These are phyloP conservation scores for Metschnikowia gruessii DNA, from an alignment of 805 yeast species.

Conservation along the genomic window DNA sequence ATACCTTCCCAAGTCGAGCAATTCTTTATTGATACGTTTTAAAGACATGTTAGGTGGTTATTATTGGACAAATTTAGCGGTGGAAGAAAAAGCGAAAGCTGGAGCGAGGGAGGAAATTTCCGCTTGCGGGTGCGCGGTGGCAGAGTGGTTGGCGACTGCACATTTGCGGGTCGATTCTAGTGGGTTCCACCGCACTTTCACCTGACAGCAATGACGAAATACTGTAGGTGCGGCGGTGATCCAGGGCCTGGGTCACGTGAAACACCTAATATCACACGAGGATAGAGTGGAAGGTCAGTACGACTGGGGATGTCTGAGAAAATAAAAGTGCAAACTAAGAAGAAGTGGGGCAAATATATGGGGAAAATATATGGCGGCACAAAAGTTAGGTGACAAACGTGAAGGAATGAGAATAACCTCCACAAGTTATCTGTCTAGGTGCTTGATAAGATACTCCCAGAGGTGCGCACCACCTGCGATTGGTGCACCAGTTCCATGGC, in stretches of 20 bases:
- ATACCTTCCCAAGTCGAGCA: slow-evolving; percentile 90
- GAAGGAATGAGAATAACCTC: too few relatives aligned
- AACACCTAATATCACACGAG: neutral
- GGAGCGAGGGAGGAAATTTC: slow-evolving; percentile 20
- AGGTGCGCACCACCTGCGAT: too few relatives aligned
- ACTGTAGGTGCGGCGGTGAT: neutral
- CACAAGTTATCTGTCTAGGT: too few relatives aligned
- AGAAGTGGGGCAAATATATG: too few relatives aligned
- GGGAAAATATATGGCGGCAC: too few relatives aligned
- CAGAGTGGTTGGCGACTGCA: slow-evolving; percentile 17
- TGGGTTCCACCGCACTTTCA: slow-evolving; percentile 17
- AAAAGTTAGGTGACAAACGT: too few relatives aligned
- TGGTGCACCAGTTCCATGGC: too few relatives aligned
- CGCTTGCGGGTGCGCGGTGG: slow-evolving; percentile 19
- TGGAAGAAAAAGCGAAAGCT: slow-evolving; percentile 15
- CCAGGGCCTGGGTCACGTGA: slow-evolving; percentile 5
- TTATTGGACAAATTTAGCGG: slow-evolving; percentile 7
- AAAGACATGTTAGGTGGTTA: slow-evolving; percentile 60
- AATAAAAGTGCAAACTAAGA: too few relatives aligned
- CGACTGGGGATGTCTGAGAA: too few relatives aligned
- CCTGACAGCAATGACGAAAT: slow-evolving; percentile 9
- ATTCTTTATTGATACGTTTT: slow-evolving; percentile 94
- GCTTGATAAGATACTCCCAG: too few relatives aligned
- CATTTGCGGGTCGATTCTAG: slow-evolving; percentile 13
- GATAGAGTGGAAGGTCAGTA: neutral